Base-by-base conservation (phyloP, 75 land plant species). In the Larix kaempferi region DNA sequence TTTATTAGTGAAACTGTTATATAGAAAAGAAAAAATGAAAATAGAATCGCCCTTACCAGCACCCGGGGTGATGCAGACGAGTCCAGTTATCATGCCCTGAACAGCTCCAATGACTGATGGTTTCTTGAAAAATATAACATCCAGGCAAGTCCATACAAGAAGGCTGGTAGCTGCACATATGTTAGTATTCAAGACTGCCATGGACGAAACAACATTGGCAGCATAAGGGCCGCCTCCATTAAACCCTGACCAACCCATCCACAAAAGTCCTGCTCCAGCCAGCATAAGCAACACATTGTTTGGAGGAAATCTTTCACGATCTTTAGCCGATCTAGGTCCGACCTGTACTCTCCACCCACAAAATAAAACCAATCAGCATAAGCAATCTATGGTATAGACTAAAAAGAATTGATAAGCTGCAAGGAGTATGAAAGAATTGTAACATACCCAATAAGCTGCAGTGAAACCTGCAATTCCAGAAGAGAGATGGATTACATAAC, bases 211-310 rank as follows among this genome's bases (percentile, higher is more conserved):
- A 14, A 90, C 60, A 79, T 92, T 92, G 23, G 96, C 96, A 1
- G 95, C 78, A 59, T 83, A 90, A 1, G 96, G 96, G 5, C 81
- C 95, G 1, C 95, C 96, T 6, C 96, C 96, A 77, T 94, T 92
- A 89, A 94, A 94, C 4, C 96, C 96, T 2, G 85, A 60, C 96
- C 96, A 94, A 0, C 96, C 96, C 92, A 94, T 76, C 96, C 96
- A 94, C 22, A 94, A 76, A 56, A 94, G 73, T 71, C 95, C 95
- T 6, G 95, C 95, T 1, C 95, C 95, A 35, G 89, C 86, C 1
- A 94, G 83, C 82, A 79, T 88, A 19, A 92, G 89, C 65, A 90
- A 66, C 2, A 94, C 76, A 58, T 92, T 92, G 85, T 94, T 94
- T 15, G 96, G 96, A 14, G 89, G 81, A 55, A 92, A 94, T 56